These are phyloP conservation scores for Medicago ruthenica DNA, from an alignment of 306 rosid genomes.

Conservation along the genomic window DNA sequence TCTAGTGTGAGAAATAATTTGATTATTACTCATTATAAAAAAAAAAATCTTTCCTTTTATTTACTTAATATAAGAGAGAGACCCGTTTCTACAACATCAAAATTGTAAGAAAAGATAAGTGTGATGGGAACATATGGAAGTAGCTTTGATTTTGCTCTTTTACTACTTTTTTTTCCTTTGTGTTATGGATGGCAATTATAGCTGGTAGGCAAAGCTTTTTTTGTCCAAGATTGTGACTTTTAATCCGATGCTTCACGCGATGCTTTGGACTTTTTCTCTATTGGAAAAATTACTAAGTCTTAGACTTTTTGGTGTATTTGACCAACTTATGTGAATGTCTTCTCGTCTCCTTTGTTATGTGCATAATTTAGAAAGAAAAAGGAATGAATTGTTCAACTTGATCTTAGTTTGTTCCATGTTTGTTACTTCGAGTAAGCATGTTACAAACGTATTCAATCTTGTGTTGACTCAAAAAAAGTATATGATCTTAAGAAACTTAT, in stretches of 20 bases:
- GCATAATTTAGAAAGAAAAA: background rate
- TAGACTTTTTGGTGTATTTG: conserved; percentile 41
- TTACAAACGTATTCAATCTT: too few species aligned
- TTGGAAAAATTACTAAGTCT: conserved; percentile 36
- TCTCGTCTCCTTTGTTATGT: background rate
- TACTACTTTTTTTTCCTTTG: conserved; percentile 40
- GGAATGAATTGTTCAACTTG: too few species aligned
- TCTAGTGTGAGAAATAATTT: too few species aligned
- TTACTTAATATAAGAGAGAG: background rate
- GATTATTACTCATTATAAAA: too few species aligned
- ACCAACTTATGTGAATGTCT: conserved; percentile 43
- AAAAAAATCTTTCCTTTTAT: too few species aligned
- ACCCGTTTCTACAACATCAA: conserved; percentile 44
- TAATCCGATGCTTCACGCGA: conserved; percentile 67
- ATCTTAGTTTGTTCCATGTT: too few species aligned
- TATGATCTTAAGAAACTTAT: too few species aligned
- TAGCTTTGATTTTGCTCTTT: conserved; percentile 37
- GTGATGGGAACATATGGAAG: conserved; percentile 44
- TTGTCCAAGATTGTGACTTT: conserved; percentile 62
- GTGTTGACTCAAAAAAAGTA: too few species aligned
- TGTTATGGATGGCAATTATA: conserved; percentile 46
- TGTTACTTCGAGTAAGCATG: too few species aligned
- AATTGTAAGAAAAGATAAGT: conserved; percentile 39
- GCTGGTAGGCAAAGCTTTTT: conserved; percentile 52
- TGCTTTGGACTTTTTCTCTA: conserved; percentile 54